Percentiles rank a stretch among this genome's conserved stretches.
Conservation (phyloP, 2,329 filamentous ascomycete genomes). For the Epicoccum sorghinum region DNA sequence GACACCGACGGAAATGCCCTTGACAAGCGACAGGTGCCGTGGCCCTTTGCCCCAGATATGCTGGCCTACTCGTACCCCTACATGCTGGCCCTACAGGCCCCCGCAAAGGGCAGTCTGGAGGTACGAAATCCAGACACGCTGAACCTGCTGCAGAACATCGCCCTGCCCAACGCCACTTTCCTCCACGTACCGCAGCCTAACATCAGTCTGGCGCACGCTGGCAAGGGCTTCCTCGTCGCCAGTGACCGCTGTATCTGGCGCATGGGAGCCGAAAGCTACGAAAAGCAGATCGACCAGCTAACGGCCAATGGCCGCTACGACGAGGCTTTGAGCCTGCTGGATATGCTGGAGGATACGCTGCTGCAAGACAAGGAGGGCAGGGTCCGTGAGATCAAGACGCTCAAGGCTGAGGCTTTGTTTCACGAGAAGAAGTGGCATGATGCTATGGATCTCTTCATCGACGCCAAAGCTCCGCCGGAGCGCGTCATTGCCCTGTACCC, state of each 20-base stretch:
- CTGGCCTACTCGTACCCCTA: slow-evolving; percentile 98
- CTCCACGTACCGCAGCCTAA: slow-evolving; percentile 93
- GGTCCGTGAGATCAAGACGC: slow-evolving; percentile 84
- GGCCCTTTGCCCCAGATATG: slow-evolving; percentile 84
- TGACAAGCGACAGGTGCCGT: slow-evolving; percentile 88
- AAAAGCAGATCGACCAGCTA: slow-evolving; percentile 84
- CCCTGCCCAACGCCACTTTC: slow-evolving; percentile 79
- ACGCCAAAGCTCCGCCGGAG: slow-evolving; percentile 87
- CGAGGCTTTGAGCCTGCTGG: slow-evolving; percentile 87
- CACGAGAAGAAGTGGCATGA: slow-evolving; percentile 81
- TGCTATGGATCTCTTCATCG: slow-evolving; percentile 87
- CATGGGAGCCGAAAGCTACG: slow-evolving; percentile 92
- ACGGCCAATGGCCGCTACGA: slow-evolving; percentile 77
- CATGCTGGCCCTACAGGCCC: slow-evolving; percentile 82
- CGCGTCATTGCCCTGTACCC: slow-evolving; percentile 87
- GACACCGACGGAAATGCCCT: slow-evolving; percentile 80
- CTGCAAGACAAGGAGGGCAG: slow-evolving; percentile 81
- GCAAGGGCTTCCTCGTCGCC: slow-evolving; percentile 91
- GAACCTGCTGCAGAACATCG: slow-evolving; percentile 84
- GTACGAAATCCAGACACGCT: slow-evolving; percentile 92
- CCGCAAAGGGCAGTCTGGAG: slow-evolving; percentile 83
- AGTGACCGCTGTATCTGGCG: slow-evolving; percentile 94
- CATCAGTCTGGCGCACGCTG: slow-evolving; percentile 91
- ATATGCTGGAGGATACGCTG: slow-evolving; percentile 90
- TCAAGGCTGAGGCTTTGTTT: slow-evolving; percentile 87